Conservation (phyloP, 306 rosid genomes). For the Cucurbita pepo region DNA sequence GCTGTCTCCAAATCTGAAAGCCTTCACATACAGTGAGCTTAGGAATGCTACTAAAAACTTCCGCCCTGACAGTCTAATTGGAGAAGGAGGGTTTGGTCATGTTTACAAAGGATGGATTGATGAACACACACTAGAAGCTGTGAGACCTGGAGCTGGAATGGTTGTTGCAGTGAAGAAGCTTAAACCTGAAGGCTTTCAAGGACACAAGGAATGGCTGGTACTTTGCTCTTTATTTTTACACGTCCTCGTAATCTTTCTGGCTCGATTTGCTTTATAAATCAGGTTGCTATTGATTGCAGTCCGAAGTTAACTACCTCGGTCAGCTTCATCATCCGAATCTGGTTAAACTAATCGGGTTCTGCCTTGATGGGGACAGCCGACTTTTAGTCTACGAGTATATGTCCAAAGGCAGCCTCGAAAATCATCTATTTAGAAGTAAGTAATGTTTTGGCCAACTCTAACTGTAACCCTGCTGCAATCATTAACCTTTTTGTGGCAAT, state of each 20-base stretch:
- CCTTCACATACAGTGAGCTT: slow-evolving; percentile 12
- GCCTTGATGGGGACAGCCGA: slow-evolving; percentile 17
- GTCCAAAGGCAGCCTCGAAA: slow-evolving; percentile 29
- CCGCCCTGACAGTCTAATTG: slow-evolving; percentile 16
- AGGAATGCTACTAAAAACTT: slow-evolving; percentile 18
- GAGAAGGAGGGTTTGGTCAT: slow-evolving; percentile 23
- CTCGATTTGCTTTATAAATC: background rate
- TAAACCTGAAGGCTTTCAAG: slow-evolving; percentile 16
- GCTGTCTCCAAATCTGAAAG: slow-evolving; percentile 12
- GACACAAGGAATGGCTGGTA: slow-evolving; percentile 29
- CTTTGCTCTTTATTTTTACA: background rate
- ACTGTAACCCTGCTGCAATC: background rate
- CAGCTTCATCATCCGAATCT: slow-evolving; percentile 25
- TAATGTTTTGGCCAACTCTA: background rate
- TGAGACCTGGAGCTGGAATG: slow-evolving; percentile 13
- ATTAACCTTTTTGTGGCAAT: background rate
- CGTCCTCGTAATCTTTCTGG: background rate
- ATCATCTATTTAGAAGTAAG: slow-evolving; percentile 22
- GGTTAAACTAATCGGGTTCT: slow-evolving; percentile 22
- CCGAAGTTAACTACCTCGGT: slow-evolving; percentile 22
- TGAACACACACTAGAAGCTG: slow-evolving; percentile 11
- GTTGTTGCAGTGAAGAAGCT: slow-evolving; percentile 21
- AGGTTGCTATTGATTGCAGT: slow-evolving; percentile 12
- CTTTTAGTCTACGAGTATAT: slow-evolving; percentile 25
- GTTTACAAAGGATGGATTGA: slow-evolving; percentile 26